Base-by-base conservation (phyloP, 2,329 filamentous ascomycete species). In the Sarocladium oryzae region DNA sequence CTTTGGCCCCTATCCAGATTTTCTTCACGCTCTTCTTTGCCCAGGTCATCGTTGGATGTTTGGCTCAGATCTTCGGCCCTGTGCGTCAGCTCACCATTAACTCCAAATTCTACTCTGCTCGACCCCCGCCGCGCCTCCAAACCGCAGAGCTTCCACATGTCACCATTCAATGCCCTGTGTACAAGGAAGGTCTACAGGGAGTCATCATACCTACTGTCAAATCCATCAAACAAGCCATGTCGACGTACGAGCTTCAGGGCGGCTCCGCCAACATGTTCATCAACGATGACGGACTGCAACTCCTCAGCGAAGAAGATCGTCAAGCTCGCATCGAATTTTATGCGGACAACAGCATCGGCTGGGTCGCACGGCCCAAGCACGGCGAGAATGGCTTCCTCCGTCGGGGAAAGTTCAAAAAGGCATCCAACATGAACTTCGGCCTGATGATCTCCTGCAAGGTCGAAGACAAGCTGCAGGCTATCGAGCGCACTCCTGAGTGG, bases 141-240 rank as follows among this genome's bases (percentile, higher is more conserved):
- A 70, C 68, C 1, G 61, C 69, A 6, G 63, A 73, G 23, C 75
- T 91, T 15, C 86, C 86, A 2, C 87, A 89, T 61, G 76, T 89
- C 56, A 92, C 88, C 2, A 86, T 95, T 37, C 89, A 95, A 63
- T 91, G 88, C 65, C 89, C 89, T 4, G 87, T 95, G 0, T 95
- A 93, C 72, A 93, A 92, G 66, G 89, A 95, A 65, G 88, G 88
- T 56, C 75, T 95, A 2, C 71, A 71, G 32, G 81, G 75, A 55
- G 89, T 95, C 66, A 90, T 91, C 60, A 78, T 76, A 18, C 88
- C 88, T 7, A 92, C 88, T 0, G 80, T 91, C 60, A 82, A 82
- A 60, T 90, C 86, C 2, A 78, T 91, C 68, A 89, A 89, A 69
- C 78, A 85, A 59, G 85, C 85, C 55, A 88, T 89, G 62, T 85